Percentiles rank a stretch among this genome's conserved stretches.
Evolutionary conservation across 2,329 filamentous ascomycete genomes (phyloP).

Genomic region (Monilinia polystroma): DNA sequence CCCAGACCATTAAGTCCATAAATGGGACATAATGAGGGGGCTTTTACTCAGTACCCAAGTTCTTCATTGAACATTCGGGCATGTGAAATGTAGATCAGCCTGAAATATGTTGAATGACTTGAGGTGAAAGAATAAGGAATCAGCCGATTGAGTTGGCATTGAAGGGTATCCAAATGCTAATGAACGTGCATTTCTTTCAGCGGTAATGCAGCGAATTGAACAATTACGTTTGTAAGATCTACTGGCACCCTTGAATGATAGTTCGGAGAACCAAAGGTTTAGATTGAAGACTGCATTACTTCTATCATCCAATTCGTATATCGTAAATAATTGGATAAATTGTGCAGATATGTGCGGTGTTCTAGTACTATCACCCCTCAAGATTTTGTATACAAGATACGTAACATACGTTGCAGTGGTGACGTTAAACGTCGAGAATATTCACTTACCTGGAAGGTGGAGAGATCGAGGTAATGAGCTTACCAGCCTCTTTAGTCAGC

Average conservation of each 20-base stretch:
- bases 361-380: neutral
- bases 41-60: constrained; percentile 1
- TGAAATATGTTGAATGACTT: neutral
- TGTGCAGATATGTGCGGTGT: neutral
- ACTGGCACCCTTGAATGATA: neutral
- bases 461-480: neutral
- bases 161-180: constrained; percentile 9
- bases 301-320: neutral
- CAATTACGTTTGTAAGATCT: neutral
- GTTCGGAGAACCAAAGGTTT: too few relatives aligned
- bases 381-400: neutral
- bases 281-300: neutral
- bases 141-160: neutral
- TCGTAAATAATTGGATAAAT: neutral
- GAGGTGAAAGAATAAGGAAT: neutral
- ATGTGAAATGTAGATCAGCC: neutral
- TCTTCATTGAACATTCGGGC: neutral
- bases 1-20: neutral
- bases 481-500: neutral
- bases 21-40: neutral
- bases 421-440: too few relatives aligned
- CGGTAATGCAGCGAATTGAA: neutral
- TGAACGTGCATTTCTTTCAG: neutral
- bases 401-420: neutral
- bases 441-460: neutral